These are phyloP conservation scores for Corynascus novoguineensis DNA, from an alignment of 495 filamentous ascomycete genomes.

Conservation along the genomic window DNA sequence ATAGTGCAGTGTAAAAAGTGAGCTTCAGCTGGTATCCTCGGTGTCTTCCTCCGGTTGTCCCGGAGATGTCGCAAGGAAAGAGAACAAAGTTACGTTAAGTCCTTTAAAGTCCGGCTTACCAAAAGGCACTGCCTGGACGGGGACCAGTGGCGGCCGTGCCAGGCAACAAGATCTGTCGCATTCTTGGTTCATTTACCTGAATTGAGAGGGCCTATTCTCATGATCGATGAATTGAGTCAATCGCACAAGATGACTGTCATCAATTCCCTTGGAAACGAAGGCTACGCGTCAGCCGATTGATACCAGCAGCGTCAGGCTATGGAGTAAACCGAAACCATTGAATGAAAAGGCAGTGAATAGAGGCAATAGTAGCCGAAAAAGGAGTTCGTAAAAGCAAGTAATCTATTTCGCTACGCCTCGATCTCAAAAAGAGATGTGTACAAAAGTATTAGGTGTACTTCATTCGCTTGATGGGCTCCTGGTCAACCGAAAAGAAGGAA, in stretches of 20 bases:
- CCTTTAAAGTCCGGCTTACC: constrained; percentile 4
- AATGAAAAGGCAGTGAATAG: too few species aligned
- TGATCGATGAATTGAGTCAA: not conserved
- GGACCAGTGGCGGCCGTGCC: not conserved
- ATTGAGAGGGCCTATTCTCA: too few species aligned
- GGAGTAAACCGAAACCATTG: too few species aligned
- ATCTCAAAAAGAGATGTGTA: too few species aligned
- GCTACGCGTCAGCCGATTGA: not conserved
- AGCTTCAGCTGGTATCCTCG: not conserved
- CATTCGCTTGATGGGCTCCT: too few species aligned
- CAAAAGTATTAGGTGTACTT: too few species aligned
- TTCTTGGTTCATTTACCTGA: too few species aligned
- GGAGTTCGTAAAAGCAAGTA: too few species aligned
- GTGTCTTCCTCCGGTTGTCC: not conserved
- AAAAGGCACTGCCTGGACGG: not conserved
- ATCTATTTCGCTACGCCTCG: too few species aligned
- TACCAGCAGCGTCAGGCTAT: too few species aligned
- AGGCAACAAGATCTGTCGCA: not conserved
- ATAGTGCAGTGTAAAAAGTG: not conserved
- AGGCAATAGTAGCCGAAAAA: too few species aligned
- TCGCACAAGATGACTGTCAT: not conserved
- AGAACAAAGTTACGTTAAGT: not conserved
- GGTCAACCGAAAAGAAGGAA: too few species aligned
- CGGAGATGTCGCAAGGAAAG: not conserved
- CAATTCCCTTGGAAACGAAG: not conserved